These are phyloP conservation scores for Fomitopsis schrenkii DNA, from an alignment of 1,284 basidiomycete species.

Conservation along the genomic window DNA sequence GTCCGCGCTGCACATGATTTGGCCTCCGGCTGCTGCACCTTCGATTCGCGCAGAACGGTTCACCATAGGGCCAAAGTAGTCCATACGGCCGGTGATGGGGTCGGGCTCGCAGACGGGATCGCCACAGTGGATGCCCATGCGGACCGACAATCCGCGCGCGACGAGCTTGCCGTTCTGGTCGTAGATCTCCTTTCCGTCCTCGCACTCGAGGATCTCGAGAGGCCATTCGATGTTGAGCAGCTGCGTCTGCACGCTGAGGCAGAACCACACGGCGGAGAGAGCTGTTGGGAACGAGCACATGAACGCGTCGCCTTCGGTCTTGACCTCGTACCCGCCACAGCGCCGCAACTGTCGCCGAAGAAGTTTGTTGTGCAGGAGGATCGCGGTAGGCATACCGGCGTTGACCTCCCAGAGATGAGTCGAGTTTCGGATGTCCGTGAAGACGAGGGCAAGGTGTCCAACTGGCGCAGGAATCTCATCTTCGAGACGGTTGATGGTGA, in stretches of 20 bases:
- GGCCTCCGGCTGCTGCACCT: conserved; percentile 85
- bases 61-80: conserved; percentile 94
- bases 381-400: conserved; percentile 93
- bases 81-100: conserved; percentile 95
- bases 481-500: conserved; percentile 58
- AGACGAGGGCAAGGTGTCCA: conserved; percentile 91
- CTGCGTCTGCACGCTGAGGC: conserved; percentile 84
- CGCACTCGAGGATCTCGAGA: conserved; percentile 87
- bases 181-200: conserved; percentile 83
- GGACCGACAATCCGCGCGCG: conserved; percentile 87
- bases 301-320: conserved; percentile 99
- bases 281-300: conserved; percentile 97
- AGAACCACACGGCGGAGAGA: conserved; percentile 88
- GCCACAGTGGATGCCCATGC: conserved; percentile 98
- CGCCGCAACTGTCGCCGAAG: conserved; percentile 85
- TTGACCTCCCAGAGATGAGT: conserved; percentile 98
- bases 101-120: conserved; percentile 90
- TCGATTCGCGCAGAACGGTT: conserved; percentile 89
- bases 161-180: conserved; percentile 73
- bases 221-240: conserved; percentile 92
- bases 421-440: conserved; percentile 98
- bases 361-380: conserved; percentile 88
- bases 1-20: conserved; percentile 92
- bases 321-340: conserved; percentile 98
- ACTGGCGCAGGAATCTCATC: conserved; percentile 85